Evolutionary conservation across 23 red algal genomes (phyloP).

Genomic region (Rhodosorus marinus): DNA sequence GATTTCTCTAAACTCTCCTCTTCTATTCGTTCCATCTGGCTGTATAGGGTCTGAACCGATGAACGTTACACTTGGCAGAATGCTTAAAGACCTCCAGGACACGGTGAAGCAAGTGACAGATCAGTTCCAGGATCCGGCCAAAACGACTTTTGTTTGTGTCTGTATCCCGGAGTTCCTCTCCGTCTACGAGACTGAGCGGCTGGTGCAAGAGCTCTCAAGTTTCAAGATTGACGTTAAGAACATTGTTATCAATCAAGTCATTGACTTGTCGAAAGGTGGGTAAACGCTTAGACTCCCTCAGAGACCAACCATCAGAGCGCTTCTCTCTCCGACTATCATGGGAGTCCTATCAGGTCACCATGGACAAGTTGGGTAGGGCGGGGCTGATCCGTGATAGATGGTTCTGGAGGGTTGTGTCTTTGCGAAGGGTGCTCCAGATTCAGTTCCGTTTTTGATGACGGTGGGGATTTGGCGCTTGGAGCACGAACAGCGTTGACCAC

Average conservation of each 20-base stretch:
- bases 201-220: slow-evolving; percentile 71
- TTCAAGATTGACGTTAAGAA: slow-evolving; percentile 62
- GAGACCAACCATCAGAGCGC: no score
- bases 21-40: neutral
- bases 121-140: slow-evolving; percentile 40
- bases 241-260: slow-evolving; percentile 82
- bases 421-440: no score
- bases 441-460: no score
- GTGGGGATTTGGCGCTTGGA: no score
- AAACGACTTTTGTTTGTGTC: slow-evolving; percentile 84
- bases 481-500: no score
- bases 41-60: neutral
- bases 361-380: no score
- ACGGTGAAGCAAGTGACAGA: slow-evolving; percentile 38
- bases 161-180: slow-evolving; percentile 95
- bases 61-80: neutral
- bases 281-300: neutral
- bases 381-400: no score
- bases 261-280: slow-evolving; percentile 10
- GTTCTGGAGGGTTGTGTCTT: no score
- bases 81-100: slow-evolving; percentile 15
- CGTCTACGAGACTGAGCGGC: slow-evolving; percentile 91
- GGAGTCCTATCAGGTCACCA: no score
- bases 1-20: no score
- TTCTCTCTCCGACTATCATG: no score